phyloP scores from a whole-genome alignment of 441 rosid species.

The Cnidoscolus chayamansa region DNA sequence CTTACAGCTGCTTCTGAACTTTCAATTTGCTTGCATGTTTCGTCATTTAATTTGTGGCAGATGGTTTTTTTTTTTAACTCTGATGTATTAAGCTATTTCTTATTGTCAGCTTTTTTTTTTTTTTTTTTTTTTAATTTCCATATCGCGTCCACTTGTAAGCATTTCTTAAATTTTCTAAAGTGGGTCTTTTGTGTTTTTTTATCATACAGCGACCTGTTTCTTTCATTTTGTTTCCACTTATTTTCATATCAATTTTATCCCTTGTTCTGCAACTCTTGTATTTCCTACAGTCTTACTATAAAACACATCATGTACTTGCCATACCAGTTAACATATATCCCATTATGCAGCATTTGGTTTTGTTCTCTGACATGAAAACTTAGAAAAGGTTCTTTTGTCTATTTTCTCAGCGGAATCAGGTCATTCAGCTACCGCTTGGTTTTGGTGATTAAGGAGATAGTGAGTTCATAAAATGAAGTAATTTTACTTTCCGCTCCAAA shows the following conservation, averaged over 20 bases:
- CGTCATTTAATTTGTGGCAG: background rate
- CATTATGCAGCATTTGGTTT: background rate
- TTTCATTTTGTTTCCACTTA: background rate
- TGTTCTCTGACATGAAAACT: background rate
- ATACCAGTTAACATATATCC: background rate
- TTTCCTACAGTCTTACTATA: background rate
- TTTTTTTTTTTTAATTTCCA: background rate
- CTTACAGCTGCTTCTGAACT: background rate
- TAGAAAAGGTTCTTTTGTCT: constrained; percentile 11
- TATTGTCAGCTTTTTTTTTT: no score
- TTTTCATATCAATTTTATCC: background rate
- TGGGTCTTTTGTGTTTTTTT: background rate
- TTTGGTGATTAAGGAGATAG: constrained; percentile 21
- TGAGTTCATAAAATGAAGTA: constrained; percentile 35
- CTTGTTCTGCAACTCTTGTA: background rate
- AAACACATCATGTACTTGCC: background rate
- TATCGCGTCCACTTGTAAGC: no score
- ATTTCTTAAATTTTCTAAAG: background rate
- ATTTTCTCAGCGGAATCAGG: constrained; percentile 27
- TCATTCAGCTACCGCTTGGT: constrained; percentile 21
- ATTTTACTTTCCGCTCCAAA: background rate
- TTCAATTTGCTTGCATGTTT: background rate
- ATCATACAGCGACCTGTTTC: background rate
- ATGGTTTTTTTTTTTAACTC: background rate
- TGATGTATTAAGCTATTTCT: background rate